Percentiles rank a stretch among this genome's conserved stretches.
These are phyloP conservation scores for Eucommia ulmoides DNA, from an alignment of 257 asterid species.

Conservation along the genomic window DNA sequence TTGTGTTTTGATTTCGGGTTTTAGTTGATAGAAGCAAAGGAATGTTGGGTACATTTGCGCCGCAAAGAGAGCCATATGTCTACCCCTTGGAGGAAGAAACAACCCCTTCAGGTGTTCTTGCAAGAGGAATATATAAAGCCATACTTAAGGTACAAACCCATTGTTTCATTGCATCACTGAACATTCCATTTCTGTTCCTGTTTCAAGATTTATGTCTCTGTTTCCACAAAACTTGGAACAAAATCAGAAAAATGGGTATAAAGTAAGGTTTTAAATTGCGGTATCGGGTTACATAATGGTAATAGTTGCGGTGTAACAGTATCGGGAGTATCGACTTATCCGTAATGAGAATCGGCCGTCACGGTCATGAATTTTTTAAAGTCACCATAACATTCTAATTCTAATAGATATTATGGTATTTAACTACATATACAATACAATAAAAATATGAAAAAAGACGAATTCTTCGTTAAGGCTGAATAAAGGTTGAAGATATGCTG, in stretches of 20 bases:
- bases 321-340: no score
- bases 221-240: background rate
- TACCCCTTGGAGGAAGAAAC: constrained; percentile 65
- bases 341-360: no score
- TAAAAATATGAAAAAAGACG: no score
- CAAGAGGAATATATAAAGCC: constrained; percentile 62
- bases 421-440: no score
- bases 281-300: background rate
- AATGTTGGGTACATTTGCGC: constrained; percentile 79
- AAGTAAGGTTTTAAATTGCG: no score
- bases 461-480: no score
- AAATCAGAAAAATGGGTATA: background rate
- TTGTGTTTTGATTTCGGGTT: constrained; percentile 17
- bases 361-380: no score
- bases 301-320: background rate
- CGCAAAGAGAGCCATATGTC: constrained; percentile 46
- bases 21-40: constrained; percentile 66
- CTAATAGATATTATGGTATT: no score
- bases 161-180: background rate
- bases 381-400: no score
- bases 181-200: background rate
- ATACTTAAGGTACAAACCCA: constrained; percentile 38
- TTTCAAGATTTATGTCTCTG: background rate
- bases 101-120: constrained; percentile 67
- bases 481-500: no score